Base-by-base conservation (phyloP, 1,139 yeast species). In the Blastobotrys raffinosifermentans region DNA sequence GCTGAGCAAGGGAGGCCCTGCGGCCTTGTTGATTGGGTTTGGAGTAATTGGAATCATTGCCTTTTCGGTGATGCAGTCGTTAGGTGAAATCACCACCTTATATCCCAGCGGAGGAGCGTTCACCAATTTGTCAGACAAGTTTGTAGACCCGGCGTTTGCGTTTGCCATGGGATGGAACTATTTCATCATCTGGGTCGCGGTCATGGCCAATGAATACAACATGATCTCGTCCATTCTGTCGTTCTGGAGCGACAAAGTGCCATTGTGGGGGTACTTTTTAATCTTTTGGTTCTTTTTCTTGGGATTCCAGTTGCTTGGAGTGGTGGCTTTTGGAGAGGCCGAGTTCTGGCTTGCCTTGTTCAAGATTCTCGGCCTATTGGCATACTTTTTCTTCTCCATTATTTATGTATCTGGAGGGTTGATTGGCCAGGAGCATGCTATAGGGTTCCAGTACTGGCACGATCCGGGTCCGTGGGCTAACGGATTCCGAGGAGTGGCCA, bases 381-480 rank as follows among this genome's bases (percentile, higher is more conserved):
- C 80, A 2, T 75, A 72, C 50, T 76, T 77, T 56, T 60, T 78
- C 26, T 76, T 77, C 45, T 65, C 80, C 20, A 67, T 78, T 34
- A 64, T 77, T 10, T 76, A 77, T 51, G 72, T 77, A 14, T 67
- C 80, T 16, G 94, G 93, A 27, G 94, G 93, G 13, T 44, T 60
- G 31, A 50, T 43, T 17, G 53, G 55, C 18, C 53, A 50, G 23
- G 33, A 32, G 20, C 45, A 47, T 4, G 64, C 63, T 0, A 43
- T 60, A 25, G 66, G 66, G 4, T 61, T 61, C 50, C 61, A 56
- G n/a, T 86, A 87, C 66, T 89, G 96, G 96, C 77, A 89, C 61
- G 66, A 87, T 55, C 96, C 96, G 3, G 96, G 96, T 37, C 80
- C 96, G 2, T 85, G 62, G 38, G 56, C 66, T 73, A 53, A 66